phyloP scores from a whole-genome alignment of 2,329 filamentous ascomycete species.

The Monosporascus sp. region DNA sequence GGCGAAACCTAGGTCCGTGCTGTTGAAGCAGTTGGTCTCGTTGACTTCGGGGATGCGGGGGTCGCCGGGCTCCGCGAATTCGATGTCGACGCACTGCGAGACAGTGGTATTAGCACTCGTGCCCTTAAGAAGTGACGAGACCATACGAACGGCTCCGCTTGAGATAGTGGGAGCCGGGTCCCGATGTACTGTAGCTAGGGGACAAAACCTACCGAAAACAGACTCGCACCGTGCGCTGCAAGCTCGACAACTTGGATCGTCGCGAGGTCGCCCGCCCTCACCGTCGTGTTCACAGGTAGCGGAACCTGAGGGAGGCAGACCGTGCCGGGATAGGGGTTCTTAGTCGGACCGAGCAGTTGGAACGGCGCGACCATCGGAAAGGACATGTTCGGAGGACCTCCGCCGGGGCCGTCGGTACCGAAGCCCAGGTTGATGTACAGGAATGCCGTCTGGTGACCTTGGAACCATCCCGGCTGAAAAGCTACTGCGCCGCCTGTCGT shows the following conservation, averaged over 20 bases:
- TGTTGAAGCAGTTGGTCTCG: slow-evolving; percentile 64
- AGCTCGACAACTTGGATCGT: slow-evolving; percentile 71
- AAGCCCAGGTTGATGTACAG: slow-evolving; percentile 91
- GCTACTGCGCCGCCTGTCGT: slow-evolving; percentile 79
- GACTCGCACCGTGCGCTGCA: slow-evolving; percentile 64
- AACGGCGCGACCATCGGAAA: slow-evolving; percentile 75
- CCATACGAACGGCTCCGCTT: too few relatives aligned
- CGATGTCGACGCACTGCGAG: slow-evolving; percentile 87
- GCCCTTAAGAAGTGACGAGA: too few relatives aligned
- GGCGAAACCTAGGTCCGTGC: too few relatives aligned
- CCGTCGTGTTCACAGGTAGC: slow-evolving; percentile 64
- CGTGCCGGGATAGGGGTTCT: slow-evolving; percentile 78
- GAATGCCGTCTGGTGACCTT: slow-evolving; percentile 74
- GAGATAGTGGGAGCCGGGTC: too few relatives aligned
- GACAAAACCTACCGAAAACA: slow-evolving; percentile 57
- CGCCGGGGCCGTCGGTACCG: slow-evolving; percentile 58
- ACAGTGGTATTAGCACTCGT: too few relatives aligned
- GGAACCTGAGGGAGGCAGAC: slow-evolving; percentile 89
- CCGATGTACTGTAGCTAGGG: not conserved
- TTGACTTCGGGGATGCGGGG: slow-evolving; percentile 64
- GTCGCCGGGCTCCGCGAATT: slow-evolving; percentile 75
- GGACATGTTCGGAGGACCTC: slow-evolving; percentile 79
- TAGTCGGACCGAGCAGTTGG: slow-evolving; percentile 74
- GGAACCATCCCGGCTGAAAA: slow-evolving; percentile 94
- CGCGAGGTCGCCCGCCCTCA: slow-evolving; percentile 75